Evolutionary conservation across 1,284 basidiomycete genomes (phyloP).

Genomic region (Cutaneotrichosporon spelunceum): DNA sequence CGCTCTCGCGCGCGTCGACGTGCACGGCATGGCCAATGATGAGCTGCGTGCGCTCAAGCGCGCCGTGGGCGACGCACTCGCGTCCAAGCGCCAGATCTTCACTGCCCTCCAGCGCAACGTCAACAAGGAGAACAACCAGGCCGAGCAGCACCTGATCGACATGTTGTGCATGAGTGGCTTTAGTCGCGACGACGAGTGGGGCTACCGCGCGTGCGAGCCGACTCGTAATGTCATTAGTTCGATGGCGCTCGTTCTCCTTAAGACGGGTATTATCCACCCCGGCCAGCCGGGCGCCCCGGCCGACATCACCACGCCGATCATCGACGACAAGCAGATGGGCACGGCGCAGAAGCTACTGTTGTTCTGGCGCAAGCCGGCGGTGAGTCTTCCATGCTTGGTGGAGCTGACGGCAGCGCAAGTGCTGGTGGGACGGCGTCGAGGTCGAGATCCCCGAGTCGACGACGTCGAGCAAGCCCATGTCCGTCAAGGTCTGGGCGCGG

Average conservation of each 20-base stretch:
- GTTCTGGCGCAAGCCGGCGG: slow-evolving; percentile 98
- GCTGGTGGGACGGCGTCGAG: slow-evolving; percentile 99
- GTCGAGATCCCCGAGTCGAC: slow-evolving; percentile 63
- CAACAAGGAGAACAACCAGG: slow-evolving; percentile 98
- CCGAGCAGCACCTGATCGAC: slow-evolving; percentile 98
- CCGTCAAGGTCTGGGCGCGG: slow-evolving; percentile 89
- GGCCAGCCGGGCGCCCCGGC: slow-evolving; percentile 32
- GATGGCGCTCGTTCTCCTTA: slow-evolving; percentile 93
- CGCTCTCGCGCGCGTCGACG: slow-evolving; percentile 60
- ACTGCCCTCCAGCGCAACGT: slow-evolving; percentile 97
- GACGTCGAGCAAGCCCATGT: slow-evolving; percentile 54
- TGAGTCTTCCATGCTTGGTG: slow-evolving; percentile 55
- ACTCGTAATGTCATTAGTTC: slow-evolving; percentile 95
- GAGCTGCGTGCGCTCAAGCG: slow-evolving; percentile 72
- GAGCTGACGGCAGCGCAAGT: slow-evolving; percentile 69
- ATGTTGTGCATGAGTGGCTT: slow-evolving; percentile 99
- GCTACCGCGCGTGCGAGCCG: slow-evolving; percentile 92
- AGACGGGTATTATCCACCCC: slow-evolving; percentile 85
- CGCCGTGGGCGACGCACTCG: slow-evolving; percentile 78
- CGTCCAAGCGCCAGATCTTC: slow-evolving; percentile 89
- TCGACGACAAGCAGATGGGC: slow-evolving; percentile 89
- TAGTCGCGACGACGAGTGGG: slow-evolving; percentile 93
- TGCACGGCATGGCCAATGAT: slow-evolving; percentile 69
- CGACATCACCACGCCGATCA: slow-evolving; percentile 30
- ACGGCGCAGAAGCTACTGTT: slow-evolving; percentile 95